These are phyloP conservation scores for Rubia balearica DNA, from an alignment of 305 asterid species.

Conservation along the genomic window DNA sequence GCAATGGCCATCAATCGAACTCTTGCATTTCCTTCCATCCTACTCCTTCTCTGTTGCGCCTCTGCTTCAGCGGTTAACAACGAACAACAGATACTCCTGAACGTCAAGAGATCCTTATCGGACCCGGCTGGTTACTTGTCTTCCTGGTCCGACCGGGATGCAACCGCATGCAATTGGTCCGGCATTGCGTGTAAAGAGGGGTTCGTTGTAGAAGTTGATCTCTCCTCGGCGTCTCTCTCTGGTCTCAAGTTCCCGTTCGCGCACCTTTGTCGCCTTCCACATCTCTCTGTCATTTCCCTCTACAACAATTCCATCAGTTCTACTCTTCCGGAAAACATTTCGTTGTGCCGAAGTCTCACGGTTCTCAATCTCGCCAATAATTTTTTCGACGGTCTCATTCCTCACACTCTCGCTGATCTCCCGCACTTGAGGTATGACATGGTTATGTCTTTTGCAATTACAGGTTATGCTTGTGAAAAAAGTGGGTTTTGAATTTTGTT, in stretches of 20 bases:
- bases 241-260: slow-evolving; percentile 46
- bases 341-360: slow-evolving; percentile 43
- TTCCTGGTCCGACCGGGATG: too few species aligned
- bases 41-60: too few species aligned
- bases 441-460: background rate
- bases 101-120: too few species aligned
- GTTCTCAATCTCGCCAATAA: slow-evolving; percentile 63
- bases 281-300: slow-evolving; percentile 40
- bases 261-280: slow-evolving; percentile 45
- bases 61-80: too few species aligned
- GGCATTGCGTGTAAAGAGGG: slow-evolving; percentile 45
- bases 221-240: slow-evolving; percentile 37
- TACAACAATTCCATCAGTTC: slow-evolving; percentile 43
- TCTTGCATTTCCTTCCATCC: too few species aligned
- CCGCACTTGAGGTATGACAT: slow-evolving; percentile 51
- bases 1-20: too few species aligned
- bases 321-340: slow-evolving; percentile 42
- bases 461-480: background rate
- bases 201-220: slow-evolving; percentile 40
- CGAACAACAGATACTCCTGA: too few species aligned
- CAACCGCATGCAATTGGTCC: slow-evolving; percentile 55
- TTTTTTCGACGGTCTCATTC: slow-evolving; percentile 49
- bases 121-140: too few species aligned
- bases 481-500: background rate
- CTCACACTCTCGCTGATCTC: slow-evolving; percentile 48